Conservation (phyloP, 2,329 filamentous ascomycete species). For the Dichotomopilus funicola region DNA sequence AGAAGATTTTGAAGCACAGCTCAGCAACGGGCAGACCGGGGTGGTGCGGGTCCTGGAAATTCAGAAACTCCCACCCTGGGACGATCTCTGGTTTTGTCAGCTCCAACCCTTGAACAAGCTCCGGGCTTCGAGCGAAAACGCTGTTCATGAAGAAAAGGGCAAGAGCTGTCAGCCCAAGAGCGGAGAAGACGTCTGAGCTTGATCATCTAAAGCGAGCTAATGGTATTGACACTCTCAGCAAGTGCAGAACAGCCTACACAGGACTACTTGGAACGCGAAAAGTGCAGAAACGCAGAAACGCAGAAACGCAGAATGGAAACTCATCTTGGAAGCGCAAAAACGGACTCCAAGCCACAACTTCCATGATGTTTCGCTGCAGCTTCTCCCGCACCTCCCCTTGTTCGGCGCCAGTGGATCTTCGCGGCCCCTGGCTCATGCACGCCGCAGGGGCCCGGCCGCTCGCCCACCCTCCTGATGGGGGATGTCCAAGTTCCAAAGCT, state of each 20-base stretch:
- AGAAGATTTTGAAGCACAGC: conserved; percentile 15
- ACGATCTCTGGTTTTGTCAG: conserved; percentile 13
- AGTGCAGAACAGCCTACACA: too few relatives aligned
- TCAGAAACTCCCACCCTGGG: conserved; percentile 4
- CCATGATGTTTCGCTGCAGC: conserved; percentile 20
- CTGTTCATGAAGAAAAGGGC: too few relatives aligned
- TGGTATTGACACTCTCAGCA: too few relatives aligned
- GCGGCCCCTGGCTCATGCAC: conserved; percentile 6
- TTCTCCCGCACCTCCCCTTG: conserved; percentile 18
- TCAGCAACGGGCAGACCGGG: too few relatives aligned
- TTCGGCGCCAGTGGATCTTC: conserved; percentile 10
- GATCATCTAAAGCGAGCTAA: too few relatives aligned
- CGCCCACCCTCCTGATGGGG: not conserved
- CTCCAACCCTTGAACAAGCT: not conserved
- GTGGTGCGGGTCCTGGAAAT: not conserved
- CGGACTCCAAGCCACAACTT: conserved; percentile 8
- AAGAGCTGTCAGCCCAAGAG: too few relatives aligned
- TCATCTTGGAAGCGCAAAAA: too few relatives aligned
- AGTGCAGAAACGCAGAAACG: too few relatives aligned
- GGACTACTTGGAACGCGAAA: too few relatives aligned
- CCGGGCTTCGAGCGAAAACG: not conserved
- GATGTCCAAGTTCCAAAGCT: not conserved
- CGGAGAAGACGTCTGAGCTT: too few relatives aligned
- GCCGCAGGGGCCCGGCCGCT: conserved; percentile 5
- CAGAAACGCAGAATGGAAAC: too few relatives aligned